Evolutionary conservation across 1,139 yeast genomes (phyloP), one percentile per base, ranked within the genome.

Genomic region (Yamadazyma sp.): DNA sequence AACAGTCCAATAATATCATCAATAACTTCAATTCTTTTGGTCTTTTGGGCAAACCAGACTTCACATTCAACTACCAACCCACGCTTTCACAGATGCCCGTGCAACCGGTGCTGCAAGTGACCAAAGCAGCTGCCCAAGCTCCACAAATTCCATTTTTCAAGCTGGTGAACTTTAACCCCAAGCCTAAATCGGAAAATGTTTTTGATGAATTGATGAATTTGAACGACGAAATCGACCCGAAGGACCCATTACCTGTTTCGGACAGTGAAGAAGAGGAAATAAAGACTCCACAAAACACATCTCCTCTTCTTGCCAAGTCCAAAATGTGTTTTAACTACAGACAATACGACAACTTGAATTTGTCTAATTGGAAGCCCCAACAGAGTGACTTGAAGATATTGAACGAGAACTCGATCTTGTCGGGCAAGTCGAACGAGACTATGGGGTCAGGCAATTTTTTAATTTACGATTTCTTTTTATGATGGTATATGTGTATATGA

Each of bases 371-470:
- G 15, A 46, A 45, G 22, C 58, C 60, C 33, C 61, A 45, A 33
- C 59, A 48, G 21, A 33, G 40, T 15, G 32, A 45, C 22, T 53
- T 61, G 34, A 62, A 59, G 48, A 56, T 64, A 35, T 59, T 76
- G 48, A 76, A 74, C 51, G 66, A 69, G 43, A 61, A 73, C 41
- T 67, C 76, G 39, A 59, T 76, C 38, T 56, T 71, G 46, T 61
- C 74, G 27, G 81, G 80, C 40, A 70, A 66, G 49, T 78, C 78
- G 38, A 69, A 78, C 44, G 80, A 76, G 56, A 76, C 76, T 76
- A 73, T 76, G 40, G 71, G 78, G 41, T 64, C 75, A 33, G 76
- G 78, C 28, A 67, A 64, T 42, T 67, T 75, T 46, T 55, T 72
- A 46, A 62, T 72, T 50, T 71, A 72, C 51, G 80, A 75, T 47